Base-by-base conservation (phyloP, 495 filamentous ascomycete species). In the Chaetomidium leptoderma region DNA sequence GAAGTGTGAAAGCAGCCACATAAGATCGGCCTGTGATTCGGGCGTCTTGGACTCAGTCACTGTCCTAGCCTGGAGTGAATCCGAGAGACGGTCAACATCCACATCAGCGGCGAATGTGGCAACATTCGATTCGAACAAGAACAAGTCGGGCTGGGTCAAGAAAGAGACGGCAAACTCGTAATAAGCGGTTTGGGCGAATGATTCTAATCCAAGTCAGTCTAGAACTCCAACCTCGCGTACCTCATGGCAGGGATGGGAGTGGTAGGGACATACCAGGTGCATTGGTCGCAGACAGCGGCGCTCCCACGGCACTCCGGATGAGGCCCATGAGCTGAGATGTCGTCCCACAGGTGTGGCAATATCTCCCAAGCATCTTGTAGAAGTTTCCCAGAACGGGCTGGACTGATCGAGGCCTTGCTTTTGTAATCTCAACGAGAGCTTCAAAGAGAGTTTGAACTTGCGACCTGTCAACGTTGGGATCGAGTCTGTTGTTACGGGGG, bases 1-100 rank as follows among this genome's bases (percentile, higher is more conserved):
- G 57, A 91, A 83, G 66, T 95, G 88, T 21, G 87, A 80, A 47
- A 96, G 72, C 21, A 98, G 76, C 87, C 91, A 95, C 21, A 91
- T 72, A 16, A 79, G 77, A 23, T 66, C 66, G 36, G 72, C 64
- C 47, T 64, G 63, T 10, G 60, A 50, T 6, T 43, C 47, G 39
- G 55, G 43, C 13, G 61, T 49, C 49, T 66, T 63, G n/a, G 54
- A 45, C 5, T 55, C 54, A n/a, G 64, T 42, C 1, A 50, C 16
- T 2, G 45, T 17, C 2, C 45, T 45, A 26, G 42, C 54, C 35
- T 53, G 21, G 30, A 70, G 40, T 9, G 60, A 59, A 14, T 59
- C 48, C 0, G 70, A 72, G 7, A 78, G 63, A 6, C 39, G 53
- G 50, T 67, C 66, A 1, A 63, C 24, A 26, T 69, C 59, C 3